Base-by-base conservation (phyloP, 2,329 filamentous ascomycete species). In the Arachnomyces sp. region DNA sequence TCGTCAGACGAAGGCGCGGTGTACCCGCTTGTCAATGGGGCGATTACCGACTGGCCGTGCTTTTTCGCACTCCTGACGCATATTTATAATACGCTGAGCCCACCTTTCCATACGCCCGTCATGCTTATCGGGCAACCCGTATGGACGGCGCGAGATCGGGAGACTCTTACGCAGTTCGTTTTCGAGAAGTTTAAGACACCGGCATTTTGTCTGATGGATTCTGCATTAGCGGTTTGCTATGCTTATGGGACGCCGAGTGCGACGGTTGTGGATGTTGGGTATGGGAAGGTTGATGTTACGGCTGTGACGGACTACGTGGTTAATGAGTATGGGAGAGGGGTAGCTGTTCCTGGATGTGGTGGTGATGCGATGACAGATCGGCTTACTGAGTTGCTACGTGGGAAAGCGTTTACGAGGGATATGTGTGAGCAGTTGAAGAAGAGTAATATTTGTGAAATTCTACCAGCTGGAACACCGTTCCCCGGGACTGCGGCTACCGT, bases 161-260 rank as follows among this genome's bases (percentile, higher is more conserved):
- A 96, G 64, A 77, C 76, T 30, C 81, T 98, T 49, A 84, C 89
- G 11, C 86, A 92, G 47, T 98, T 94, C 69, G 79, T 96, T 49
- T 98, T 98, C 56, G 92, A 98, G 65, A 93, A 92, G 65, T 94
- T 94, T 58, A 92, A 90, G 67, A 92, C 87, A 0, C 92, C 92
- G 0, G 88, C 86, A 0, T 83, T 98, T 38, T 89, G 84, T 52
- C 74, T 96, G 47, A 82, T 98, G 68, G 85, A 96, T 63, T 83
- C 87, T 51, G 89, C 86, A 2, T 67, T 93, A 34, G 89, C 92
- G 17, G 84, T 87, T 1, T 82, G 70, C 43, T 82, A 79, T 55
- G 79, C 92, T 42, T 96, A 93, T 56, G 89, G 87, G 8, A 74
- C 88, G 20, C 74, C 81, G 25, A 87, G 78, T 51, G 82, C 92